These are phyloP conservation scores for Exophiala spinifera DNA, from an alignment of 2,329 filamentous ascomycete species.

Conservation along the genomic window DNA sequence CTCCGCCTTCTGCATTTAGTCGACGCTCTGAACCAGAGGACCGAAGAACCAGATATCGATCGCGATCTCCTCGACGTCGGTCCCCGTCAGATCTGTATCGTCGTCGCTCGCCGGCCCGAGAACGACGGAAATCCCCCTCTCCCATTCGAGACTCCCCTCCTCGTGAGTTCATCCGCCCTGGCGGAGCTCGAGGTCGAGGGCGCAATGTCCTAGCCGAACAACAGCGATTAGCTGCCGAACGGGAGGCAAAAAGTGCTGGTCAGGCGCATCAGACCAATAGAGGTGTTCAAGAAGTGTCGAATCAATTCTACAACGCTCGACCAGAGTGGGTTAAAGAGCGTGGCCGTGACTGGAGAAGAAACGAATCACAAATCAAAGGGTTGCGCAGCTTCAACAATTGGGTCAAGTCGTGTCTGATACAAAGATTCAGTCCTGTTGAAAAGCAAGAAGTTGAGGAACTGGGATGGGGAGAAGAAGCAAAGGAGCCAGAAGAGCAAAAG, in stretches of 20 bases:
- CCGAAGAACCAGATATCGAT: constrained; percentile 34
- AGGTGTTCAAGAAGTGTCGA: constrained; percentile 79
- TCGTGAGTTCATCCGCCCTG: constrained; percentile 44
- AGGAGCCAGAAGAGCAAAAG: constrained; percentile 40
- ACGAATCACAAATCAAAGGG: constrained; percentile 91
- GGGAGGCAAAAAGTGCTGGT: constrained; percentile 35
- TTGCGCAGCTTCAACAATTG: constrained; percentile 96
- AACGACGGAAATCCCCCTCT: constrained; percentile 42
- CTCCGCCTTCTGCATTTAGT: constrained; percentile 20
- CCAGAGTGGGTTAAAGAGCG: constrained; percentile 88
- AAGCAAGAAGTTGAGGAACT: constrained; percentile 50
- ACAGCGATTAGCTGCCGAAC: constrained; percentile 37
- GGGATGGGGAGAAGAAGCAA: constrained; percentile 43
- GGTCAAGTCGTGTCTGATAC: constrained; percentile 96
- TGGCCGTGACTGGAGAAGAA: constrained; percentile 90
- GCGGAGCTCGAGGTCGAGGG: constrained; percentile 46
- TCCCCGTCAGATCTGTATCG: constrained; percentile 24
- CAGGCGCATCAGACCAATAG: constrained; percentile 38
- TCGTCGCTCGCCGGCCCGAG: constrained; percentile 32
- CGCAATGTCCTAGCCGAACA: constrained; percentile 42
- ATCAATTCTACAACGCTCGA: constrained; percentile 93
- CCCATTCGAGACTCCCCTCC: constrained; percentile 42
- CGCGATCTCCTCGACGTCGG: constrained; percentile 24
- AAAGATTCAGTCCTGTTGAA: constrained; percentile 87
- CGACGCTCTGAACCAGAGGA: constrained; percentile 22